Conservation (phyloP, 805 yeast genomes). For the Candida taoyuanica region DNA sequence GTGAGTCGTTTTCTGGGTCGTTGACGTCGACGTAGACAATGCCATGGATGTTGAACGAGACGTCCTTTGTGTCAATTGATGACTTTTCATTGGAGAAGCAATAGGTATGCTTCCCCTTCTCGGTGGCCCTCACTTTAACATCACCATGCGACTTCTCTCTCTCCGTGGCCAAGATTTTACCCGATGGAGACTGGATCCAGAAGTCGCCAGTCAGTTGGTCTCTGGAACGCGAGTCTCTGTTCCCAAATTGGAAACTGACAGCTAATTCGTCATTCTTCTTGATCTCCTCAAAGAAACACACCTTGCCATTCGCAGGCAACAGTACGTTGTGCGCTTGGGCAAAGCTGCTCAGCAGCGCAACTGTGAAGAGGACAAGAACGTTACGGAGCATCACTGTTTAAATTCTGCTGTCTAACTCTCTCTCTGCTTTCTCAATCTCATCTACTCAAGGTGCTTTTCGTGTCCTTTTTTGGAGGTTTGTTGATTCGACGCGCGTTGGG, state of each 20-base stretch:
- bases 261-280: conserved; percentile 82
- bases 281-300: conserved; percentile 83
- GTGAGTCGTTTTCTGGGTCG: conserved; percentile 68
- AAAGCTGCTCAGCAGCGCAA: conserved; percentile 6
- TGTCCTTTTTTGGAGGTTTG: conserved; percentile 1
- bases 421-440: not conserved
- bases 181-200: conserved; percentile 29
- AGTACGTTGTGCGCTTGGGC: conserved; percentile 71
- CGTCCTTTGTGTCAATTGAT: conserved; percentile 73
- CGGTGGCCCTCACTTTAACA: conserved; percentile 57
- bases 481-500: not conserved
- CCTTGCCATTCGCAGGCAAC: conserved; percentile 76
- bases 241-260: conserved; percentile 89
- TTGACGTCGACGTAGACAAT: conserved; percentile 79
- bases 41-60: conserved; percentile 93
- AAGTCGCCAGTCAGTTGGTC: conserved; percentile 69
- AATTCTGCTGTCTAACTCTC: not conserved
- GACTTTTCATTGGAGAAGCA: conserved; percentile 89
- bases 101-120: conserved; percentile 72
- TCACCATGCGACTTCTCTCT: conserved; percentile 77
- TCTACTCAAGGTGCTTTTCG: not conserved
- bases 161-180: conserved; percentile 47
- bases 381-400: conserved; percentile 1
- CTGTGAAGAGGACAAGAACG: conserved; percentile 3
- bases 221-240: conserved; percentile 69